These are phyloP conservation scores for bread wheat (Triticum aestivum) DNA, from an alignment of 176 grass and related monocot genomes.

Conservation along the genomic window IWGSC_CS_RefSeq_v2.1 NC_057797.1:568168590-568169089, in stretches of 20 bases:
- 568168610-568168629: not conserved
- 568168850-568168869: slow-evolving; percentile 19
- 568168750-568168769: slow-evolving; percentile 64
- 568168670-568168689: slow-evolving; percentile 53
- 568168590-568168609: too few relatives aligned
- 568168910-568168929: slow-evolving; percentile 49
- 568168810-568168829: slow-evolving; percentile 38
- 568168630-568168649: slow-evolving; percentile 74
- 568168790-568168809: slow-evolving; percentile 56
- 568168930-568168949: slow-evolving; percentile 67
- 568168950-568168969: slow-evolving; percentile 39
- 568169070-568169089: slow-evolving; percentile 50
- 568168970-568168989: slow-evolving; percentile 36
- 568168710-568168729: slow-evolving; percentile 59
- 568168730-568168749: slow-evolving; percentile 65
- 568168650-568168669: slow-evolving; percentile 31
- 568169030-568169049: slow-evolving; percentile 53
- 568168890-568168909: slow-evolving; percentile 50
- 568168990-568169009: slow-evolving; percentile 78
- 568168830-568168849: slow-evolving; percentile 37
- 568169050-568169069: slow-evolving; percentile 65
- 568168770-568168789: slow-evolving; percentile 68
- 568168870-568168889: slow-evolving; percentile 60
- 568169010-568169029: slow-evolving; percentile 61
- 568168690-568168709: slow-evolving; percentile 77